These are phyloP conservation scores for Stenocarpella maydis DNA, from an alignment of 2,329 filamentous ascomycete genomes.

Conservation along the genomic window DNA sequence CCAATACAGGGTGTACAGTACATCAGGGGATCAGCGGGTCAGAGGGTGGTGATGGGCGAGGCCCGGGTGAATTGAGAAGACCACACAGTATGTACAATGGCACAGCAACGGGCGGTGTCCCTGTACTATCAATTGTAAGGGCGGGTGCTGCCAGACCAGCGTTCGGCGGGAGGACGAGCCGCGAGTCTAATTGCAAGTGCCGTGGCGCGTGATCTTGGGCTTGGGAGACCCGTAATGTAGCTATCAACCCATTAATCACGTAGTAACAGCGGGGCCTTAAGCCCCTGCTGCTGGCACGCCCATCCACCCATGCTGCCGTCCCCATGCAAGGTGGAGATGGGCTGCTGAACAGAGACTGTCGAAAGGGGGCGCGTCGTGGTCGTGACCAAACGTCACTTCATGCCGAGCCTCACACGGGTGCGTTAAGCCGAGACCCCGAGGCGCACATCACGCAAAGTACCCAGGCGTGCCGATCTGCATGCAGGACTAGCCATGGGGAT, in stretches of 20 bases:
- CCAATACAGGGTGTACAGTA: no score
- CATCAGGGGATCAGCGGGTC: slow-evolving; percentile 2
- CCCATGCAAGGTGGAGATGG: not conserved
- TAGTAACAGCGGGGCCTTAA: slow-evolving; percentile 11
- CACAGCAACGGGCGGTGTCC: no score
- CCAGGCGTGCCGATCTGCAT: not conserved
- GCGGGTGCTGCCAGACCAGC: no score
- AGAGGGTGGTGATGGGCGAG: not conserved
- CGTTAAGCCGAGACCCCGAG: not conserved
- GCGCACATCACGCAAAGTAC: not conserved
- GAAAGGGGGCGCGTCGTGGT: not conserved
- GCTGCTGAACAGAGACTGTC: not conserved
- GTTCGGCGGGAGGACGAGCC: no score
- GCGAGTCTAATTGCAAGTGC: not conserved
- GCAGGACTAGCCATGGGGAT: slow-evolving; percentile 5
- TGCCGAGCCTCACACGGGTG: no score
- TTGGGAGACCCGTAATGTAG: not conserved
- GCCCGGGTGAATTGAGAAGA: not conserved
- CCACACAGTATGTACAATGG: no score
- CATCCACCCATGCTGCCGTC: slow-evolving; percentile 4
- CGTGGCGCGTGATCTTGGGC: not conserved
- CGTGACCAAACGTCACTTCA: not conserved
- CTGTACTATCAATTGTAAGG: not conserved
- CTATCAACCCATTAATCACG: slow-evolving; percentile 12
- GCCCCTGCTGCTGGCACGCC: slow-evolving; percentile 9